Percentiles rank a stretch among this genome's conserved stretches.
These are phyloP conservation scores for Saprolegnia parasitica DNA, from an alignment of 352 stramenopile genomes.

Conservation along the genomic window DNA sequence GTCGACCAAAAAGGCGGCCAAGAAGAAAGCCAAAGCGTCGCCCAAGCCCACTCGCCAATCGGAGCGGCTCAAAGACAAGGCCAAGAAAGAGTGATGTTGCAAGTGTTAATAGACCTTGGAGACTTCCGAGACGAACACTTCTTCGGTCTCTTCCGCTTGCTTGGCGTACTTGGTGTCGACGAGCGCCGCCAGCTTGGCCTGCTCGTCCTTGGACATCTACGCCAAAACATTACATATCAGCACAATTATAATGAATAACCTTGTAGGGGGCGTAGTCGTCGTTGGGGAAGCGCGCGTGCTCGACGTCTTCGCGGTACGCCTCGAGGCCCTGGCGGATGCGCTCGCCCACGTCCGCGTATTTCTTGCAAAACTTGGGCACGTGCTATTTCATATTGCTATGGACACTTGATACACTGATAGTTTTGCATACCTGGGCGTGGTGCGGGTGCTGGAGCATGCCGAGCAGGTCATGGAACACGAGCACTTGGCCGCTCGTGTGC, in stretches of 20 bases:
- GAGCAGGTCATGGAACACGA: conserved; percentile 98
- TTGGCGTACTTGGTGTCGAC: conserved; percentile 53
- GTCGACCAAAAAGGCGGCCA: neutral
- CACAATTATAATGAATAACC: conserved; percentile 32
- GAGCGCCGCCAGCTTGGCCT: conserved; percentile 60
- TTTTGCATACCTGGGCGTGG: conserved; percentile 79
- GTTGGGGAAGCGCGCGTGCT: conserved; percentile 91
- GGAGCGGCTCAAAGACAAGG: too few species aligned
- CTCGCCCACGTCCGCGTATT: conserved; percentile 94
- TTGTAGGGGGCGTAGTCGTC: conserved; percentile 95
- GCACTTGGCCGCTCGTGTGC: conserved; percentile 92
- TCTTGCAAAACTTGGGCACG: conserved; percentile 98
- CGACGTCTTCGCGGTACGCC: conserved; percentile 95
- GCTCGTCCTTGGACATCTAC: conserved; percentile 78
- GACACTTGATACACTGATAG: neutral
- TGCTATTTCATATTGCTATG: conserved; percentile 42
- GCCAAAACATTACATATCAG: conserved; percentile 15
- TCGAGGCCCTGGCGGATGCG: conserved; percentile 91
- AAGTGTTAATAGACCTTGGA: conserved; percentile 71
- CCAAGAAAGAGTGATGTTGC: too few species aligned
- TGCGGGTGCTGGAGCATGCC: conserved; percentile 98
- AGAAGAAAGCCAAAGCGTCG: neutral
- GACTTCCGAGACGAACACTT: conserved; percentile 45
- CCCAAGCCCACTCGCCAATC: too few species aligned
- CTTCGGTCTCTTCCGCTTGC: conserved; percentile 30